A percentile compares a stretch with the other conserved stretches of the same genome.
phyloP scores from a whole-genome alignment of 163 green algal species.

The Coccomyxa subellipsoidea region DNA sequence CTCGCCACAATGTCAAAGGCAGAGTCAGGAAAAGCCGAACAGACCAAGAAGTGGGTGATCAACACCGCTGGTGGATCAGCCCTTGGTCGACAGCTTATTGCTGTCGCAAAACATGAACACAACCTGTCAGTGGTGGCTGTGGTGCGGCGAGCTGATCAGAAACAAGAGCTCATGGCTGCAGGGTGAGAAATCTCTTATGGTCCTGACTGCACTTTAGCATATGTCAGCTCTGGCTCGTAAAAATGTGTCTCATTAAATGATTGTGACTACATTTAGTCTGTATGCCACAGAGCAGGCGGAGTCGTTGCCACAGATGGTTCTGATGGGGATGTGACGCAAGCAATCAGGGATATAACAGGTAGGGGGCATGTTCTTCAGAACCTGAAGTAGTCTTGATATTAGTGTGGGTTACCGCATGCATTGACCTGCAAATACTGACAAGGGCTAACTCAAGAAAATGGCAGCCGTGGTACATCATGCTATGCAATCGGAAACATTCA shows the following conservation, averaged over 20 bases:
- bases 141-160: neutral
- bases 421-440: neutral
- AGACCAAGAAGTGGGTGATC: neutral
- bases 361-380: neutral
- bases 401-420: neutral
- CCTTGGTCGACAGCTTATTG: neutral
- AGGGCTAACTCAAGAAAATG: neutral
- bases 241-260: neutral
- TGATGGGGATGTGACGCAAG: neutral
- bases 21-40: neutral
- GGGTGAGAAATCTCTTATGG: neutral
- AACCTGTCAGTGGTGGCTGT: neutral
- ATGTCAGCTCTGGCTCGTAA: neutral
- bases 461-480: too few species aligned
- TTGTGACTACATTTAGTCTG: neutral
- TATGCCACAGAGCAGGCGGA: neutral
- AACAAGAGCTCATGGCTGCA: neutral
- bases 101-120: neutral
- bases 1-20: too few species aligned
- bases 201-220: neutral
- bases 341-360: neutral
- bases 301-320: neutral
- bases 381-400: neutral
- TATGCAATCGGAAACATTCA: too few species aligned
- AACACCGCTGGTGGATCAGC: neutral